Percentiles rank a stretch among this genome's conserved stretches.
Conservation (phyloP, 1,284 basidiomycete genomes). For the Trametes hirsuta region DNA sequence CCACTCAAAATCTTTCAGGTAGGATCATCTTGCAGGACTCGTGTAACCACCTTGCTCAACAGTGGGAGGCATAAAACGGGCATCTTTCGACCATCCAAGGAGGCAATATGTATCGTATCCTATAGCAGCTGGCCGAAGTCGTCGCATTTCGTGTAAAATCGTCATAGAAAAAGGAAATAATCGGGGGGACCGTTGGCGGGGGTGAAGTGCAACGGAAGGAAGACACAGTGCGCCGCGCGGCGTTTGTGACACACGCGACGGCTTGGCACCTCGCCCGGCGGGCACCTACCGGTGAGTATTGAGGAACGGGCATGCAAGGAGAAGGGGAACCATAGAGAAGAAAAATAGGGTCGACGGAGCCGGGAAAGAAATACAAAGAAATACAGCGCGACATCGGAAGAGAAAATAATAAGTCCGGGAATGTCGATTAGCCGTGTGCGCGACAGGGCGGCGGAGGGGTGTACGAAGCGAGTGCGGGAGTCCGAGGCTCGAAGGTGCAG, state of each 20-base stretch:
- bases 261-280: not conserved
- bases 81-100: too few relatives aligned
- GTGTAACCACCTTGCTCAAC: too few relatives aligned
- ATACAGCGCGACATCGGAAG: conserved; percentile 14
- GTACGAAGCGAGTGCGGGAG: not conserved
- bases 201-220: not conserved
- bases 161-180: conserved; percentile 5
- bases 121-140: too few relatives aligned
- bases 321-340: not conserved
- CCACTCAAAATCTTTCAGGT: too few relatives aligned
- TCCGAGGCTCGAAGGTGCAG: not conserved
- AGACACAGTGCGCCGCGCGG: not conserved
- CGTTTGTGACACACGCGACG: not conserved
- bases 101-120: too few relatives aligned
- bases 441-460: not conserved
- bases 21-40: too few relatives aligned
- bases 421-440: conserved; percentile 12
- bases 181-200: not conserved
- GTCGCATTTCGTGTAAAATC: conserved; percentile 19
- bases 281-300: not conserved
- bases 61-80: too few relatives aligned
- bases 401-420: conserved; percentile 7
- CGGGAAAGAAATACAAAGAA: not conserved
- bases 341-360: not conserved
- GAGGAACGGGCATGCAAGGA: not conserved